Conservation (phyloP, 2,329 filamentous ascomycete genomes). For the Fragosphaeria purpurea region DNA sequence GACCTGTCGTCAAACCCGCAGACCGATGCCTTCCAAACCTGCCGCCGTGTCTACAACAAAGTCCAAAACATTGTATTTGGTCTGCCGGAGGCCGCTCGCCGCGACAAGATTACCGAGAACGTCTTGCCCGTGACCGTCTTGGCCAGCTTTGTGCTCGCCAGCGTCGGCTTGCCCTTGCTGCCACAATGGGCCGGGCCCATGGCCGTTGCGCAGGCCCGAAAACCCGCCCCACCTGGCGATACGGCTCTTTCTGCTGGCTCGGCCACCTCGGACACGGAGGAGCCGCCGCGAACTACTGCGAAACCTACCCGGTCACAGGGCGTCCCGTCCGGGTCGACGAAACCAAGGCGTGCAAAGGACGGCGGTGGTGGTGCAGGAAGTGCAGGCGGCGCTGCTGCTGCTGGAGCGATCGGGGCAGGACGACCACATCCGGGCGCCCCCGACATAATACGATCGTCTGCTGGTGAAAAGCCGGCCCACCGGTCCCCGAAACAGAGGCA, state of each 20-base stretch:
- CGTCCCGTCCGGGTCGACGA: constrained; percentile 40
- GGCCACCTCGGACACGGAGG: constrained; percentile 5
- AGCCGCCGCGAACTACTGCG: constrained; percentile 14
- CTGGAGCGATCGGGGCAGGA: constrained; percentile 1
- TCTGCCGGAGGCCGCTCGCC: constrained; percentile 54
- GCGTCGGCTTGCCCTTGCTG: constrained; percentile 63
- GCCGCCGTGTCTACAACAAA: constrained; percentile 76
- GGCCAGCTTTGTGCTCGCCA: constrained; percentile 69
- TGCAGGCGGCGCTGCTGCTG: background rate
- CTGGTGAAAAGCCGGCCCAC: background rate
- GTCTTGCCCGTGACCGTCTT: constrained; percentile 70
- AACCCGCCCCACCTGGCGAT: constrained; percentile 56
- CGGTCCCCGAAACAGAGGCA: constrained; percentile 6
- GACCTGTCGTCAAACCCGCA: constrained; percentile 68
- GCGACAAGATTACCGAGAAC: constrained; percentile 74
- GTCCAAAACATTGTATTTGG: constrained; percentile 84
- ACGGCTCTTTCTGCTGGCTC: constrained; percentile 21
- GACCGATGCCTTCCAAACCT: constrained; percentile 70
- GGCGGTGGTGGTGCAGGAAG: constrained; percentile 1
- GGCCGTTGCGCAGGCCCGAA: constrained; percentile 71
- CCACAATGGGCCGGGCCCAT: constrained; percentile 72
- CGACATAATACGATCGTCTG: constrained; percentile 7
- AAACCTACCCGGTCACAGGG: constrained; percentile 62
- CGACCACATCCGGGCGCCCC: constrained; percentile 11
- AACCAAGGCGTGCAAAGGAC: constrained; percentile 38